These are phyloP conservation scores for Corchorus olitorius DNA, from an alignment of 345 rosid genomes.

Conservation along the genomic window DNA sequence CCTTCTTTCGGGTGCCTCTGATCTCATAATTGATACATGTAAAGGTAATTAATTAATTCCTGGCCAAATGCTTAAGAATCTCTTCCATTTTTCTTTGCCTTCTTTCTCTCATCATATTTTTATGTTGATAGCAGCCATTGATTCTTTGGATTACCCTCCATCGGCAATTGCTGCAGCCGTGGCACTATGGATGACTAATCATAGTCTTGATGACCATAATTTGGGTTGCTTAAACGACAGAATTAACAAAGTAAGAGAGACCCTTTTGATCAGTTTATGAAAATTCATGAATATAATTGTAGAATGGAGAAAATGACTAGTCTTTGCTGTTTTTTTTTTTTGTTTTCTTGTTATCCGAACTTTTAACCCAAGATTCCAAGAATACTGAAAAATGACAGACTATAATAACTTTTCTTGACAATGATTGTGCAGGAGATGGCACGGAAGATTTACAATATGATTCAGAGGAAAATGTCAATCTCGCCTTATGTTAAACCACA, in stretches of 20 bases:
- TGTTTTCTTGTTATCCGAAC: background rate
- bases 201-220: slow-evolving; percentile 19
- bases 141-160: slow-evolving; percentile 38
- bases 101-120: background rate
- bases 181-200: slow-evolving; percentile 29
- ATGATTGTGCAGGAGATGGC: slow-evolving; percentile 39
- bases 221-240: slow-evolving; percentile 32
- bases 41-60: too few relatives aligned
- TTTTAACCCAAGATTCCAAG: background rate
- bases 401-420: background rate
- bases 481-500: background rate
- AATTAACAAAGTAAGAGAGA: slow-evolving; percentile 30
- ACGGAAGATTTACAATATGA: slow-evolving; percentile 29
- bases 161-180: slow-evolving; percentile 41
- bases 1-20: slow-evolving; percentile 17
- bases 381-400: background rate
- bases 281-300: background rate
- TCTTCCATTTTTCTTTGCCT: background rate
- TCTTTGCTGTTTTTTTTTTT: background rate
- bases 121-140: slow-evolving; percentile 26
- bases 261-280: background rate
- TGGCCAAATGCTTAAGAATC: too few relatives aligned
- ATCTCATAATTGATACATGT: slow-evolving; percentile 26
- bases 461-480: slow-evolving; percentile 18
- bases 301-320: background rate